Base-by-base conservation (phyloP, 2,329 filamentous ascomycete species). In the Fusarium virguliforme region DNA sequence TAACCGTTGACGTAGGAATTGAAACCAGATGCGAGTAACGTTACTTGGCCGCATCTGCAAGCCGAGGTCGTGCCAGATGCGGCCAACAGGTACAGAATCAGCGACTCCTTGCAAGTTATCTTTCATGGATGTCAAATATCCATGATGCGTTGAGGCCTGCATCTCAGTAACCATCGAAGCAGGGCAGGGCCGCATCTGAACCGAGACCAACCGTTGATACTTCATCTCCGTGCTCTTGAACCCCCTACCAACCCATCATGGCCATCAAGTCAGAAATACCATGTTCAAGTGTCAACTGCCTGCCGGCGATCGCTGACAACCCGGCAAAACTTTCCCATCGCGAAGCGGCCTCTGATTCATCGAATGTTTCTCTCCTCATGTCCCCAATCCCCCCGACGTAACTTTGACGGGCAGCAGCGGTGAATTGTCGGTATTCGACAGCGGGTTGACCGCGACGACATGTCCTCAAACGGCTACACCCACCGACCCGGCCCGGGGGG, bases 381-480 rank as follows among this genome's bases (percentile, higher is more conserved):
- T 32, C 24, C 35, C 32, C 41, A 30, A 8, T 24, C 18, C 18
- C 18, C 18, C 54, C 38, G 58, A 64, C 65, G 58, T 35, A 54
- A 63, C 64, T 58, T 24, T 37, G 32, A 64, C 65, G 43, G 37
- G 57, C 41, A 34, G 51, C 65, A 48, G 15, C 37, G 54, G 58
- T 43, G 46, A 41, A 54, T 40, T 35, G 32, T 58, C 51, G 54
- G 59, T 38, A 32, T 67, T 24, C 26, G 38, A 53, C 10, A 30
- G 18, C 34, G 32, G 62, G 24, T 24, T 54, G 58, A 58, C 40
- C 53, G 24, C 65, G 65, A 50, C 30, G 46, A 63, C 38, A 67
- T 46, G 62, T 40, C 65, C 65, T 62, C 41, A 68, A 62, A 68
- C 28, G 53, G 65, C 10, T 53, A 50, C 28, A 12, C 37, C 28